A percentile compares a stretch with the other conserved stretches of the same genome.
phyloP scores from a whole-genome alignment of 2,329 filamentous ascomycete genomes.

The Colletotrichum camelliae region DNA sequence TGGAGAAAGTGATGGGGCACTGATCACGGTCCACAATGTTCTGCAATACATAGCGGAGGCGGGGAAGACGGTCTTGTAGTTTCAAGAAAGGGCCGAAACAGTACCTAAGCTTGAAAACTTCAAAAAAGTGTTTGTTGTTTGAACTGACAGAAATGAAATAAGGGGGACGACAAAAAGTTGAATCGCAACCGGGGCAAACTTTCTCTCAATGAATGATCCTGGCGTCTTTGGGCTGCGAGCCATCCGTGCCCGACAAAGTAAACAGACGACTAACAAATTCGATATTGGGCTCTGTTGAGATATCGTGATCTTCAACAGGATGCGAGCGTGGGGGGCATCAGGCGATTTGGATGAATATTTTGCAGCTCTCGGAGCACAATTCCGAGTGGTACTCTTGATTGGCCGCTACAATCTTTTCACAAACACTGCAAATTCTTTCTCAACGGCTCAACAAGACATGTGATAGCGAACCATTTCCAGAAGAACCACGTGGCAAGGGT shows the following conservation, averaged over 20 bases:
- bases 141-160: no score
- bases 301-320: neutral
- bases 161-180: no score
- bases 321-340: neutral
- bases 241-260: neutral
- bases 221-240: neutral
- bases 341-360: neutral
- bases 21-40: neutral
- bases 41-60: neutral
- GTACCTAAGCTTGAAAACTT: no score
- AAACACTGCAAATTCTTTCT: neutral
- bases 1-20: neutral
- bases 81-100: neutral
- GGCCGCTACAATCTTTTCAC: neutral
- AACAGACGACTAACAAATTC: neutral
- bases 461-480: neutral
- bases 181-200: no score
- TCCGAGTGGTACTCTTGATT: neutral
- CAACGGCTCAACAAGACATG: neutral
- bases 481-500: neutral
- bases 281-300: neutral
- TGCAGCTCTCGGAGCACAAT: neutral
- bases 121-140: no score
- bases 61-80: neutral
- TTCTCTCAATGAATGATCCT: neutral